Evolutionary conservation across 2,329 filamentous ascomycete species (phyloP).

Genomic region (Diaporthe capsici): DNA sequence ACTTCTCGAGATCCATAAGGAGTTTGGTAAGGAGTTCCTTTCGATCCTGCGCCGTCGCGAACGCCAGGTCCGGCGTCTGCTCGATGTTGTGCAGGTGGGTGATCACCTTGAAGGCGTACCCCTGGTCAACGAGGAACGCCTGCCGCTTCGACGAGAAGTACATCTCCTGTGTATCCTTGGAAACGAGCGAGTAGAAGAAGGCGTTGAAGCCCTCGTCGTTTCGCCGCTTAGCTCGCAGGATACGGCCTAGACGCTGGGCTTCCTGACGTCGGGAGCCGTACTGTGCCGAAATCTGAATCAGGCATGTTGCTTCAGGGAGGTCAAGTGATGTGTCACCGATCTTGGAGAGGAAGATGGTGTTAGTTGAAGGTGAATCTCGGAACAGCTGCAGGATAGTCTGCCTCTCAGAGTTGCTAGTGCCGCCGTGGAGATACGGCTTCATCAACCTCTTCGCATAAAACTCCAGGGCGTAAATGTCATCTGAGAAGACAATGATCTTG

Average conservation of each 20-base stretch:
- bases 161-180: constrained; percentile 98
- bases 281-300: constrained; percentile 98
- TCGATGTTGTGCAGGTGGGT: constrained; percentile 95
- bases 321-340: constrained; percentile 99
- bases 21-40: constrained; percentile 91
- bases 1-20: constrained; percentile 83
- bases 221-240: constrained; percentile 92
- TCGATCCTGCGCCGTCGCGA: constrained; percentile 82
- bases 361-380: constrained; percentile 89
- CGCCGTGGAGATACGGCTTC: constrained; percentile 93
- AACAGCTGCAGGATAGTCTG: constrained; percentile 93
- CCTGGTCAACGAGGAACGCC: constrained; percentile 97
- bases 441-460: constrained; percentile 86
- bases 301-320: constrained; percentile 93
- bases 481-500: constrained; percentile 98
- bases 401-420: constrained; percentile 87
- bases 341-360: constrained; percentile 95
- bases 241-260: constrained; percentile 92
- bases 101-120: constrained; percentile 99
- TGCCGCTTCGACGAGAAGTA: constrained; percentile 97
- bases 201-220: constrained; percentile 99
- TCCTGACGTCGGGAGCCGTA: constrained; percentile 98
- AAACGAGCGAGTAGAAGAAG: constrained; percentile 98
- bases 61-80: constrained; percentile 83
- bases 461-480: constrained; percentile 94